Evolutionary conservation across 352 stramenopile species (phyloP), one percentile per base, ranked within the genome.

Genomic region (Phytophthora pluvialis): DNA sequence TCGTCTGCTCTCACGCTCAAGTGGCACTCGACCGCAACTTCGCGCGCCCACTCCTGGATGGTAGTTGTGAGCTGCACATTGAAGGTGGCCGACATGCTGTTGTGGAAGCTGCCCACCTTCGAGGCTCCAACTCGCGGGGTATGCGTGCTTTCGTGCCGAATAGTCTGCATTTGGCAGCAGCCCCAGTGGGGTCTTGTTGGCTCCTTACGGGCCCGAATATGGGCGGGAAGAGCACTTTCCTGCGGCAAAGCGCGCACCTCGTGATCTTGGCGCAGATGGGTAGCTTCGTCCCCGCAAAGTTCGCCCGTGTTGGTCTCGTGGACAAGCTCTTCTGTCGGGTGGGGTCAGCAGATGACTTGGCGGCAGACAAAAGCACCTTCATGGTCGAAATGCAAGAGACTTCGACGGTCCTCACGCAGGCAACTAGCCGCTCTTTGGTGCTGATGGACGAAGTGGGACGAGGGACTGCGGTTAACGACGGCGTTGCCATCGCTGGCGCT

Each of bases 341-440:
- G 4, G 89, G 89, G 3, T 92, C 89, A 3, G 83, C 81, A 1
- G 89, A 97, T 59, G 86, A 96, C 45, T 54, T 96, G 21, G 83
- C 83, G 8, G 80, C 80, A 1, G 86, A 93, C 60, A 83, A 80
- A 38, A 95, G 86, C 43, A 97, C 89, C 2, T 96, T 97, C 50
- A 81, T 96, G 73, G 79, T 95, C 7, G 89, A 97, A 64, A 96
- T 97, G 88, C 68, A 93, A 64, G 89, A 97, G 67, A 94, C 87
- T 0, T 75, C 86, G 21, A 88, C 81, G 35, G 88, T 96, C 46
- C 56, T 96, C 6, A 83, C 67, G 7, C 80, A 91, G 25, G 86
- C 89, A 4, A 95, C 86, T 11, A 60, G 67, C n/a, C 75, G 76
- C 0, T 91, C 80, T n/a, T 67, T 97, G 5, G 86, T 97, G n/a